Evolutionary conservation across 192 early-diverging fungal species (phyloP).

Genomic region (Bifiguratus adelaidae): DNA sequence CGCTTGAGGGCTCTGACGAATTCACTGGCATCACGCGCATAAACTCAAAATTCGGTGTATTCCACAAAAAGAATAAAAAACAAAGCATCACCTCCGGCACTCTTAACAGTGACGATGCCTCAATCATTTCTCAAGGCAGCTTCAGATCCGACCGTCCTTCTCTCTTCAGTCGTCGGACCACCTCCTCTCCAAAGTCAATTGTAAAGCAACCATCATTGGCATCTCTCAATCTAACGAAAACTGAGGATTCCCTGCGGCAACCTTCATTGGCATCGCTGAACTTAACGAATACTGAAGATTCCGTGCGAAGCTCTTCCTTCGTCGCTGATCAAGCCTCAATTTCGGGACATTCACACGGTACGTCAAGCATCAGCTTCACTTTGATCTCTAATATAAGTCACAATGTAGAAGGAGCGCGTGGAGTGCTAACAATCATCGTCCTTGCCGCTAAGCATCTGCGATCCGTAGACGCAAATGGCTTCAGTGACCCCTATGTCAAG

Average conservation of each 20-base stretch:
- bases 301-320: too few relatives aligned
- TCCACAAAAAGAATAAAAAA: too few relatives aligned
- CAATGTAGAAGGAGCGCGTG: constrained; percentile 11
- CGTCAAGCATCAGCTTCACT: not conserved
- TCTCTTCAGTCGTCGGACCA: too few relatives aligned
- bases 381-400: not conserved
- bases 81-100: constrained; percentile 42
- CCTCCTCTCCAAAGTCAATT: too few relatives aligned
- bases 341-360: too few relatives aligned
- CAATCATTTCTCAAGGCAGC: constrained; percentile 28
- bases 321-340: not conserved
- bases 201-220: too few relatives aligned
- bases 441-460: constrained; percentile 31
- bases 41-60: too few relatives aligned
- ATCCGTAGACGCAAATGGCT: constrained; percentile 32
- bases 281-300: too few relatives aligned
- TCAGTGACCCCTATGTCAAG: constrained; percentile 66
- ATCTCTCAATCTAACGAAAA: too few relatives aligned
- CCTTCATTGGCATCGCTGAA: not conserved
- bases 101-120: constrained; percentile 38
- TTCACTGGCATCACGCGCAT: too few relatives aligned
- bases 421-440: constrained; percentile 26
- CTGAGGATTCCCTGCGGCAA: not conserved
- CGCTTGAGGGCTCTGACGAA: constrained; percentile 36
- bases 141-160: not conserved